These are phyloP conservation scores for Fusarium pininemorale DNA, from an alignment of 2,329 filamentous ascomycete species.

Conservation along the genomic window DNA sequence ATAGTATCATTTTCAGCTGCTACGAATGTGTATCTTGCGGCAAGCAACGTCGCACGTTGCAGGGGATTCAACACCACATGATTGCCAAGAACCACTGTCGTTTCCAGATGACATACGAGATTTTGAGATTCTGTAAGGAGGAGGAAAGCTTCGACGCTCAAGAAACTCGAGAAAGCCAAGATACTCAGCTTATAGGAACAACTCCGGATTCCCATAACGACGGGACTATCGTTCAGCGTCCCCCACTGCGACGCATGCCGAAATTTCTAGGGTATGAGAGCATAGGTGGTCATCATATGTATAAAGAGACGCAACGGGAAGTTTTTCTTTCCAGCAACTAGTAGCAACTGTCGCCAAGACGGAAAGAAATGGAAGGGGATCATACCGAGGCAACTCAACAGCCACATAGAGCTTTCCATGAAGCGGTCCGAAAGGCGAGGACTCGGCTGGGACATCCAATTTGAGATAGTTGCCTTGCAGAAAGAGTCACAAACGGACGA, in stretches of 20 bases:
- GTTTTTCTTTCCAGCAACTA: not conserved
- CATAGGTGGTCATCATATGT: not conserved
- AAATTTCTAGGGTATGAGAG: too few relatives aligned
- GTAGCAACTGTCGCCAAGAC: too few relatives aligned
- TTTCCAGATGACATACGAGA: constrained; percentile 53
- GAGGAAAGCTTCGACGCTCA: not conserved
- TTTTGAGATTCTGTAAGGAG: constrained; percentile 47
- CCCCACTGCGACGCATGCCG: not conserved
- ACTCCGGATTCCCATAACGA: not conserved
- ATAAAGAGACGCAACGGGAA: not conserved
- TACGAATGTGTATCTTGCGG: constrained; percentile 62
- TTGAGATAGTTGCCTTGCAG: too few relatives aligned
- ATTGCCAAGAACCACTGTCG: constrained; percentile 57
- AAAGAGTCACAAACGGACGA: too few relatives aligned
- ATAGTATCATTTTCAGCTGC: constrained; percentile 58
- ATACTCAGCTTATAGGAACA: not conserved
- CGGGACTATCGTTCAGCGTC: not conserved
- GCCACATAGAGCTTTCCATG: not conserved
- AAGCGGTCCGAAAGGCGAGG: not conserved
- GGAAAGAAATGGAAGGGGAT: not conserved
- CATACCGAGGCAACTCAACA: not conserved
- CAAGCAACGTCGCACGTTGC: constrained; percentile 51
- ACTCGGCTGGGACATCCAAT: too few relatives aligned
- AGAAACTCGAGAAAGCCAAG: not conserved
- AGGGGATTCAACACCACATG: constrained; percentile 64